Percentiles rank a stretch among this genome's conserved stretches.
Conservation (phyloP, 2,329 filamentous ascomycete genomes). For the Rhytidhysteron rufulum region DNA sequence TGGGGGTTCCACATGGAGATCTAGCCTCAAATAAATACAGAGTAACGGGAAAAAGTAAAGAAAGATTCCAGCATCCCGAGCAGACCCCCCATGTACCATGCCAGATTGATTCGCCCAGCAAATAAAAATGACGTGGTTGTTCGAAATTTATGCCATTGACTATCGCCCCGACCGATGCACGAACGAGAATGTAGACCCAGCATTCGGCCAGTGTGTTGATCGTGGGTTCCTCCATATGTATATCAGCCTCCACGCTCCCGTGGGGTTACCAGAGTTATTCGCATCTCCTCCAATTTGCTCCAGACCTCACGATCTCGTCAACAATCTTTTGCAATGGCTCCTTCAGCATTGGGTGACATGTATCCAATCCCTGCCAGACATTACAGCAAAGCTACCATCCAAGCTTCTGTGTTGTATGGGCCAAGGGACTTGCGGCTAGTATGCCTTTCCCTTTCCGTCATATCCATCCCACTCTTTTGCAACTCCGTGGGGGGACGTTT, state of each 20-base stretch:
- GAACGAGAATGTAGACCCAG: slow-evolving; percentile 24
- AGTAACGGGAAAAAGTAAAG: slow-evolving; percentile 34
- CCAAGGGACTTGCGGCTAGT: slow-evolving; percentile 41
- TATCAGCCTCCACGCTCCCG: slow-evolving; percentile 37
- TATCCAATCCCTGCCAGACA: slow-evolving; percentile 37
- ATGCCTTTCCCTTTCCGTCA: slow-evolving; percentile 29
- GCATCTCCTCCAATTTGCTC: slow-evolving; percentile 16
- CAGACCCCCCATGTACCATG: slow-evolving; percentile 29
- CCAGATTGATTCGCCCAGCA: slow-evolving; percentile 33
- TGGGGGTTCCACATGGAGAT: slow-evolving; percentile 23
- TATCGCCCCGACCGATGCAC: slow-evolving; percentile 38
- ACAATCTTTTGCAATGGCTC: slow-evolving; percentile 36
- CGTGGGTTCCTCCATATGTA: slow-evolving; percentile 27
- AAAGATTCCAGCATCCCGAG: slow-evolving; percentile 28
- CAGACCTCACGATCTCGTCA: slow-evolving; percentile 14
- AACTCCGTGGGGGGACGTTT: slow-evolving; percentile 28
- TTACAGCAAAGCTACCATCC: slow-evolving; percentile 34
- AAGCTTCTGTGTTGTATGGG: slow-evolving; percentile 41
- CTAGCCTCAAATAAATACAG: slow-evolving; percentile 29
- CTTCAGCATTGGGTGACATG: slow-evolving; percentile 36
- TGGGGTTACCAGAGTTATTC: slow-evolving; percentile 30
- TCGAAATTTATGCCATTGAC: slow-evolving; percentile 27
- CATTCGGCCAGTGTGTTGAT: slow-evolving; percentile 25
- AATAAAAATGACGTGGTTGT: slow-evolving; percentile 35
- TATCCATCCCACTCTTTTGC: slow-evolving; percentile 28